Base-by-base conservation (phyloP, 106 monocot species). In the Platanthera zijinensis region DNA sequence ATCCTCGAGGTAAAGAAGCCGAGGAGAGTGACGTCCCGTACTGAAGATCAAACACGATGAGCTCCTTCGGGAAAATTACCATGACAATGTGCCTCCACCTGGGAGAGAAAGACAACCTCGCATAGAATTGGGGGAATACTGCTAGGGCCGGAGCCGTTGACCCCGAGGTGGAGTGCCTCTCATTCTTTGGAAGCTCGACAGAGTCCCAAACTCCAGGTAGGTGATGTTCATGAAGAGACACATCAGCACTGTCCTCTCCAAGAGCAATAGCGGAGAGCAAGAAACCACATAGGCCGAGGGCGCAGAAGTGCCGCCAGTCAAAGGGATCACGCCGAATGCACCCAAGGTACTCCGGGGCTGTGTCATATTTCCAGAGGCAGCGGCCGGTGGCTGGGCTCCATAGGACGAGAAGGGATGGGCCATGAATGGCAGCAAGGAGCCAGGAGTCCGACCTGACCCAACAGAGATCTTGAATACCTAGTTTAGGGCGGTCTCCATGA, bases 291-390 rank as follows among this genome's bases (percentile, higher is more conserved):
- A 99, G 84, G 39, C 89, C 83, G 47, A 99, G 64, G 8, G 76
- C 56, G 80, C 89, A 92, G 61, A 99, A 84, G 56, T 99, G 99
- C 53, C 94, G 54, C 10, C 79, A 71, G 59, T 99, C 99, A 78
- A 92, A 99, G 12, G 99, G 99, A 71, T 99, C 99, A 50, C 94
- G 94, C 57, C 94, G 91, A 82, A 99, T 72, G 77, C 94, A 94
- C 53, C 86, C 85, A 67, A 99, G 86, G 61, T 80, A 84, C 84
- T 99, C 99, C 8, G 94, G 92, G 9, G 88, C 75, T 48, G 92
- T 81, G 73, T 99, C 94, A 77, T 92, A 94, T 81, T 90, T 94
- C 99, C 99, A 99, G 85, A 94, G 76, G 74, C 94, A 94, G 53
- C 85, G 82, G 19, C 81, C 90, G 22, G 88, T 48, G 56, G 88